A percentile compares a stretch with the other conserved stretches of the same genome.
These are phyloP conservation scores for Pythium diclinum DNA, from an alignment of 352 stramenopile genomes.

Conservation along the genomic window DNA sequence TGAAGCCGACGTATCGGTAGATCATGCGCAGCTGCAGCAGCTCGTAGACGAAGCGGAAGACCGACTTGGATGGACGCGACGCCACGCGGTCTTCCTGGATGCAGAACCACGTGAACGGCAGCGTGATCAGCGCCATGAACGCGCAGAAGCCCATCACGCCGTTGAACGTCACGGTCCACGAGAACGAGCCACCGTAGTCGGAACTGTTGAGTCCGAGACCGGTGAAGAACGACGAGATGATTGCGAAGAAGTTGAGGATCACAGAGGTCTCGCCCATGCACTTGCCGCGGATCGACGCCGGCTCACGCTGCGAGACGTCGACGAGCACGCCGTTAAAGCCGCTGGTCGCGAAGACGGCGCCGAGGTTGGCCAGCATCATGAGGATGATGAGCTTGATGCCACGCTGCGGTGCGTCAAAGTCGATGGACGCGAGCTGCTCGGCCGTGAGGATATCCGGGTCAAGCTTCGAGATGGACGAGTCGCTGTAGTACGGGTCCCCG, in stretches of 20 bases:
- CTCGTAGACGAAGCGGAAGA: slow-evolving; percentile 41
- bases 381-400: slow-evolving; percentile 54
- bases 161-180: slow-evolving; percentile 43
- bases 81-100: slow-evolving; percentile 40
- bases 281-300: slow-evolving; percentile 36
- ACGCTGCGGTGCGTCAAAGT: slow-evolving; percentile 35
- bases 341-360: slow-evolving; percentile 42
- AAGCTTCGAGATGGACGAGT: slow-evolving; percentile 30
- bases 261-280: slow-evolving; percentile 23
- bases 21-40: slow-evolving; percentile 50
- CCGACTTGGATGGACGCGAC: slow-evolving; percentile 24
- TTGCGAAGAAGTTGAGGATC: slow-evolving; percentile 2
- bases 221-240: slow-evolving; percentile 46
- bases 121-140: slow-evolving; percentile 31
- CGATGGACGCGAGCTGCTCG: slow-evolving; percentile 37
- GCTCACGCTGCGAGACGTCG: slow-evolving; percentile 55
- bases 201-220: slow-evolving; percentile 57
- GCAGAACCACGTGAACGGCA: slow-evolving; percentile 44
- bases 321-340: slow-evolving; percentile 46
- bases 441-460: slow-evolving; percentile 31
- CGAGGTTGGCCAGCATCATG: slow-evolving; percentile 52
- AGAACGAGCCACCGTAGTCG: slow-evolving; percentile 58
- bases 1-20: slow-evolving; percentile 27
- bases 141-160: slow-evolving; percentile 48
- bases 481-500: slow-evolving; percentile 53